These are phyloP conservation scores for Wickerhamiella brachini DNA, from an alignment of 805 yeast species.

Conservation along the genomic window DNA sequence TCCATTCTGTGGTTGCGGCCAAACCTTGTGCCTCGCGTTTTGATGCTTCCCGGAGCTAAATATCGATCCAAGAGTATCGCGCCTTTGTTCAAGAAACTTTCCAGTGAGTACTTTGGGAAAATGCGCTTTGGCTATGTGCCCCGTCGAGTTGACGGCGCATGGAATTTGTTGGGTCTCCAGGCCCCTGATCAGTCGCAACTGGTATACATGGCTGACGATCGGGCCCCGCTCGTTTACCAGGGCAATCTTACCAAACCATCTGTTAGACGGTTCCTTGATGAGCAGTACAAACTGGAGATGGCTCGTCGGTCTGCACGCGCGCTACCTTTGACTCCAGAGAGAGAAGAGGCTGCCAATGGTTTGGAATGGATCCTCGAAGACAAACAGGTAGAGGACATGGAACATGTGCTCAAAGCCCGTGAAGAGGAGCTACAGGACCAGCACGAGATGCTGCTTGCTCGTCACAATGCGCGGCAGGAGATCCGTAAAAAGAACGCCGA, in stretches of 20 bases:
- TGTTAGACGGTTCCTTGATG: conserved; percentile 17
- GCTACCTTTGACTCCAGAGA: conserved; percentile 3
- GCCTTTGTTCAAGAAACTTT: conserved; percentile 21
- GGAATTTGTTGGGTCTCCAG: conserved; percentile 16
- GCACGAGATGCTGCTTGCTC: conserved; percentile 3
- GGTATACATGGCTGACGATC: conserved; percentile 17
- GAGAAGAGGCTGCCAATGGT: conserved; percentile 16
- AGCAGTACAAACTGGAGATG: conserved; percentile 18
- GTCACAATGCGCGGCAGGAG: conserved; percentile 11
- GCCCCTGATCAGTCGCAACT: conserved; percentile 18
- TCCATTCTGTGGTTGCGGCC: conserved; percentile 18
- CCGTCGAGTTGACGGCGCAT: conserved; percentile 17
- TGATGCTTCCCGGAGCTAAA: conserved; percentile 19
- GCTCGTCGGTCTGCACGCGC: conserved; percentile 10
- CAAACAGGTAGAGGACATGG: conserved; percentile 13
- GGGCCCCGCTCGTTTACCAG: conserved; percentile 16
- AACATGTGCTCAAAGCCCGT: conserved; percentile 10
- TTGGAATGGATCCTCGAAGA: conserved; percentile 17
- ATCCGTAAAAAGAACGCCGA: conserved; percentile 7
- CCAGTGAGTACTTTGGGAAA: conserved; percentile 20
- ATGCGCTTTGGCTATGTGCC: conserved; percentile 20
- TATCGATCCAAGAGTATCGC: conserved; percentile 18
- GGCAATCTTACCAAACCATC: conserved; percentile 19
- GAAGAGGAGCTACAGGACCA: conserved; percentile 6
- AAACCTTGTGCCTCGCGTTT: conserved; percentile 16